Percentiles rank a stretch among this genome's conserved stretches.
phyloP scores from a whole-genome alignment of 305 asterid genomes.

The Fraxinus dipetala region DNA sequence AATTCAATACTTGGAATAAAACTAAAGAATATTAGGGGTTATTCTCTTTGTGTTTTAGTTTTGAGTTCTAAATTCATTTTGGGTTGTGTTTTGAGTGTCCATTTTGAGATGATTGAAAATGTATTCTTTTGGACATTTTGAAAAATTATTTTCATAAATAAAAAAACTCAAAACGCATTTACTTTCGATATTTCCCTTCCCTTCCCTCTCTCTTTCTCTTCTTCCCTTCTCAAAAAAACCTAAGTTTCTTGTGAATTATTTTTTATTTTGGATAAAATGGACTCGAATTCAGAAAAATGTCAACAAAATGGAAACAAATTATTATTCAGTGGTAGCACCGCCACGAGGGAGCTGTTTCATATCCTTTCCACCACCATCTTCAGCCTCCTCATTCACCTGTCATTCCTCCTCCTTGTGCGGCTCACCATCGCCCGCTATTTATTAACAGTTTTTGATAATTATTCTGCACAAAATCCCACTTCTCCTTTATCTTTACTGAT shows the following conservation, averaged over 20 bases:
- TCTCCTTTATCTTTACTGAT: constrained; percentile 19
- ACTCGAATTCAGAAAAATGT: background rate
- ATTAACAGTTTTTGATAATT: constrained; percentile 15
- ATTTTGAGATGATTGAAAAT: no score
- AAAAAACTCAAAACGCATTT: no score
- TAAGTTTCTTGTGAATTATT: background rate
- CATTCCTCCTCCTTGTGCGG: constrained; percentile 71
- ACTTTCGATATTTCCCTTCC: no score
- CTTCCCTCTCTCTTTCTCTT: no score
- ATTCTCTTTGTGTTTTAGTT: no score
- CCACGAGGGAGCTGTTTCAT: constrained; percentile 32
- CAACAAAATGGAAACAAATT: background rate
- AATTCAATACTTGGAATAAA: no score
- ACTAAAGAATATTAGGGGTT: no score
- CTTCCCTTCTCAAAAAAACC: no score
- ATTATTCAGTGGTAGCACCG: background rate
- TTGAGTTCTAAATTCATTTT: no score
- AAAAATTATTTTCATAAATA: no score
- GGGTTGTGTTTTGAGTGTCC: no score
- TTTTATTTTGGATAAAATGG: constrained; percentile 2
- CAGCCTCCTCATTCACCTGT: constrained; percentile 69
- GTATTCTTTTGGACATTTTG: no score
- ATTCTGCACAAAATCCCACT: background rate
- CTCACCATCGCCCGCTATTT: constrained; percentile 51
- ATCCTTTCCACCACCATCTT: constrained; percentile 50